Evolutionary conservation across 768 basidiomycete species (phyloP), one percentile per base, ranked within the genome.

Genomic region (Pleurotus tuber-regium): DNA sequence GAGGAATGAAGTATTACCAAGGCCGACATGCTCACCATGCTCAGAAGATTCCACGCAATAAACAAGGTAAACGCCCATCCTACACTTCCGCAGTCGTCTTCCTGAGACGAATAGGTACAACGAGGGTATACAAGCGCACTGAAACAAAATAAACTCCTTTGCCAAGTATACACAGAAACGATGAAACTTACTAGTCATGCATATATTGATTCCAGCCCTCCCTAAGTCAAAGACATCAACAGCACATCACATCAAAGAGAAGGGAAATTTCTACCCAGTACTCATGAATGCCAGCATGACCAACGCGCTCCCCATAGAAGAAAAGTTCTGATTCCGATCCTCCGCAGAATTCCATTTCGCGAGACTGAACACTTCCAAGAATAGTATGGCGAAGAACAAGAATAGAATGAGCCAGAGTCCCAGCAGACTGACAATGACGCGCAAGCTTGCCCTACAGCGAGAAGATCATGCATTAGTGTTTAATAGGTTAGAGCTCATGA

Each of bases 121-220:
- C 85, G 82, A 21, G 94, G 94, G 59, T 88, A 89, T 0, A 76
- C 74, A 23, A 89, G 56, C 11, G 89, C 76, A 62, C 92, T 96
- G 52, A 3, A 43, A 55, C n/a, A 43, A 9, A 52, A 23, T n/a
- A 61, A 38, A 47, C 43, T 33, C 21, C 28, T 35, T 53, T 2
- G 47, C 28, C 28, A 33, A 24, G 3, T 8, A 43, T 25, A 19
- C 26, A 14, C 4, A 21, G 44, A 26, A 26, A 18, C 36, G 8
- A 26, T 8, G 23, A 18, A 4, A 69, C 87, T 62, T 64, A 94
- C 91, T 84, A 96, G 69, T 98, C 91, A 63, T 98, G 95, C 96
- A 98, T 98, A 65, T 87, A 97, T 59, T 87, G 84, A 64, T 98
- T 98, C 96, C 96, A 98, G 0, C 86, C 92, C 66, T 98, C 95